These are phyloP conservation scores for Antitrichia curtipendula DNA, from an alignment of 225 moss, liverwort and hornwort species.

Conservation along the genomic window DNA sequence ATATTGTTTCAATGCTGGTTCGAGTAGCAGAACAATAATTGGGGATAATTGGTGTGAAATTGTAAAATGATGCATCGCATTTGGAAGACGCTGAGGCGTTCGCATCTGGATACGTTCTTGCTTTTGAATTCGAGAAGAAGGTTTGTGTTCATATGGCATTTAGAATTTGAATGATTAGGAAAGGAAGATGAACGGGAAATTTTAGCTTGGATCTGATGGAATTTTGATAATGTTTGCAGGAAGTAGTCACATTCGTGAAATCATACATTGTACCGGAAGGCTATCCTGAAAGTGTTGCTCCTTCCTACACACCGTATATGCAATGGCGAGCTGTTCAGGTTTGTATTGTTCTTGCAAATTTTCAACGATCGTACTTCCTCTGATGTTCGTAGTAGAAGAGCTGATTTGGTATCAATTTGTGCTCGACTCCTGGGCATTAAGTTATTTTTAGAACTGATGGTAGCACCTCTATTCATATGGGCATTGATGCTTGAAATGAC, in stretches of 20 bases:
- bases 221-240: conserved; percentile 39
- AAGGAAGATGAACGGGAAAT: neutral
- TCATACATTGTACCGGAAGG: conserved; percentile 93
- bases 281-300: conserved; percentile 84
- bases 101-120: neutral
- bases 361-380: neutral
- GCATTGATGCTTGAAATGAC: neutral
- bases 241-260: conserved; percentile 60
- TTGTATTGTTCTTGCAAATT: neutral
- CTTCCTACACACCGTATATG: conserved; percentile 96
- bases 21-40: neutral
- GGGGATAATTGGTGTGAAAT: neutral
- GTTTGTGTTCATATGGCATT: neutral
- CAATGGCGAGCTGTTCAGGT: conserved; percentile 99
- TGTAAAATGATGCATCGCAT: neutral
- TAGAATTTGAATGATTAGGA: neutral
- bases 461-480: neutral
- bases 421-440: neutral
- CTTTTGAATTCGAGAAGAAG: neutral
- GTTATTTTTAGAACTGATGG: neutral
- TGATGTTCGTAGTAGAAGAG: neutral
- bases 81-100: neutral
- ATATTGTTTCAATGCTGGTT: neutral
- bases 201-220: neutral
- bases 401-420: neutral